A percentile compares a stretch with the other conserved stretches of the same genome.
phyloP scores from a whole-genome alignment of 2,329 filamentous ascomycete genomes.

The Aspergillus quadricinctus region DNA sequence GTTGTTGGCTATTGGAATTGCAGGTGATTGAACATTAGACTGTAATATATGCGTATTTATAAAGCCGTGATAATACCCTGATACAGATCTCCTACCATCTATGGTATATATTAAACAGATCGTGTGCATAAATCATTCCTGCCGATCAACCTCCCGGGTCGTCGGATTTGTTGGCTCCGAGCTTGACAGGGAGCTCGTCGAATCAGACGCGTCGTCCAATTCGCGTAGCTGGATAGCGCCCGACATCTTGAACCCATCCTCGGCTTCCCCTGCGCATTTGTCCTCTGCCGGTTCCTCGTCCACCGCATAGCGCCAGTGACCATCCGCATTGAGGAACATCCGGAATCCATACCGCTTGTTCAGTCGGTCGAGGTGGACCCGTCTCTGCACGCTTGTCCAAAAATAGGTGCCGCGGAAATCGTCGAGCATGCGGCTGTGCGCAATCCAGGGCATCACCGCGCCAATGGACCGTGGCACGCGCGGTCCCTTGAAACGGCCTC shows the following conservation, averaged over 20 bases:
- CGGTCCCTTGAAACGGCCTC: constrained; percentile 29
- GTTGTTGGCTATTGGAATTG: too few relatives aligned
- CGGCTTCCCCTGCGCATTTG: neutral
- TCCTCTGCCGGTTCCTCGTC: constrained; percentile 23
- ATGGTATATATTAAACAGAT: neutral
- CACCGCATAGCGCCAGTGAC: constrained; percentile 29
- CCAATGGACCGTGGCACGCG: constrained; percentile 33
- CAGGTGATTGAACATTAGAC: too few relatives aligned
- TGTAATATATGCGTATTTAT: neutral
- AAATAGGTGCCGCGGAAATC: constrained; percentile 28
- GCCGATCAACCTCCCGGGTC: neutral
- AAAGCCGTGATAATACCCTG: too few relatives aligned
- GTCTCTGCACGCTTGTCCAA: constrained; percentile 26
- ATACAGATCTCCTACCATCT: neutral
- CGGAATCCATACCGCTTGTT: constrained; percentile 31
- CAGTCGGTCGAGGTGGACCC: constrained; percentile 20
- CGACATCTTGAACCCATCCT: neutral
- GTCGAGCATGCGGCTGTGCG: constrained; percentile 29
- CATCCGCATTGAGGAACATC: constrained; percentile 25
- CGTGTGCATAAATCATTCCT: neutral
- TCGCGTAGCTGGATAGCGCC: constrained; percentile 4
- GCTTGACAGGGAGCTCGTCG: neutral
- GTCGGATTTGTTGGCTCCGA: neutral
- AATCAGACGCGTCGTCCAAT: neutral
- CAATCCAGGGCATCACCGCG: constrained; percentile 31